Conservation (phyloP, 129 eudicot genomes). For the Centaurea solstitialis region DNA sequence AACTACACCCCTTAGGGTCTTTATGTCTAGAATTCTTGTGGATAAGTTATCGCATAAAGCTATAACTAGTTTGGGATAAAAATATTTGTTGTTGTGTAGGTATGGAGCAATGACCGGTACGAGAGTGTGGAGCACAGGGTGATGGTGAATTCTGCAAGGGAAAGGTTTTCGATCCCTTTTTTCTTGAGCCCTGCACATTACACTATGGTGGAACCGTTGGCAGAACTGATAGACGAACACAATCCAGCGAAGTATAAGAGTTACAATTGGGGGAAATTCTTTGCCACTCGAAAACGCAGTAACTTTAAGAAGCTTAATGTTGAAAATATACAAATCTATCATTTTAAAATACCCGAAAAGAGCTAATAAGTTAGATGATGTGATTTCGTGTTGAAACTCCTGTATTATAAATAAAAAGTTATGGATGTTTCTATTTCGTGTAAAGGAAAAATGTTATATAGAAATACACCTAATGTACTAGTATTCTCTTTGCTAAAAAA, state of each 20-base stretch:
- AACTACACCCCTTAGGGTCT: not conserved
- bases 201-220: slow-evolving; percentile 48
- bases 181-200: slow-evolving; percentile 51
- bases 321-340: slow-evolving; percentile 65
- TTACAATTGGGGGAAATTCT: slow-evolving; percentile 70
- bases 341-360: slow-evolving; percentile 35
- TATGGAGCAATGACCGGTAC: slow-evolving; percentile 38
- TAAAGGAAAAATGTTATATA: not conserved
- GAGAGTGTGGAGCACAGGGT: slow-evolving; percentile 87
- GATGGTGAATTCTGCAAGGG: slow-evolving; percentile 55
- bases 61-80: not conserved
- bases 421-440: not conserved
- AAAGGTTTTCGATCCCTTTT: slow-evolving; percentile 73
- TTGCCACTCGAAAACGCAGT: slow-evolving; percentile 46
- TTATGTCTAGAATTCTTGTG: not conserved
- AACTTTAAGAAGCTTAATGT: slow-evolving; percentile 66
- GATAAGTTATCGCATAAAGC: too few species aligned
- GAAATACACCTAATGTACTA: not conserved
- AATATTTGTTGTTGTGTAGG: not conserved
- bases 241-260: slow-evolving; percentile 57
- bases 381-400: not conserved
- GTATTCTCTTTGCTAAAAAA: too few species aligned
- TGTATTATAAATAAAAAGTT: not conserved
- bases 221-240: slow-evolving; percentile 44
- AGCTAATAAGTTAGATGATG: slow-evolving; percentile 5